Conservation (phyloP, 306 rosid species). For the Quercus bicolor region DNA sequence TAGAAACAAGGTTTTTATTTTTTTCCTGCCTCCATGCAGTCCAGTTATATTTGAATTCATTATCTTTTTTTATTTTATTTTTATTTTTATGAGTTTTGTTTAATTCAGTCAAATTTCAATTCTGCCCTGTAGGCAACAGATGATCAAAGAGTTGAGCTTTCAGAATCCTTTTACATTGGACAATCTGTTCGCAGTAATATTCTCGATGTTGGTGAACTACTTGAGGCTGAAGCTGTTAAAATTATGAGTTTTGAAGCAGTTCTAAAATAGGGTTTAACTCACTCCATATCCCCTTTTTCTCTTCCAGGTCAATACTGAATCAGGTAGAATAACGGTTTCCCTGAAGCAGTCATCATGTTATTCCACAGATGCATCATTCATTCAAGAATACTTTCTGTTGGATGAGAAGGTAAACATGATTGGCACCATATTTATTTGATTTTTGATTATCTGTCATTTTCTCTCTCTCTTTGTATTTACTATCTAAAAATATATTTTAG, state of each 20-base stretch:
- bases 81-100: background rate
- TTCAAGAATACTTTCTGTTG: slow-evolving; percentile 65
- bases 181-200: slow-evolving; percentile 86
- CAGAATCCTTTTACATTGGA: slow-evolving; percentile 75
- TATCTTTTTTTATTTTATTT: background rate
- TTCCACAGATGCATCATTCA: slow-evolving; percentile 81
- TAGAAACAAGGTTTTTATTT: slow-evolving; percentile 56
- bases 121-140: slow-evolving; percentile 57
- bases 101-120: slow-evolving; percentile 1
- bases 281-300: background rate
- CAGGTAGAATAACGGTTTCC: slow-evolving; percentile 67
- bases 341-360: slow-evolving; percentile 74
- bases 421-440: background rate
- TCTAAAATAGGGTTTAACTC: background rate
- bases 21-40: background rate
- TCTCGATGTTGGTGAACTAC: slow-evolving; percentile 60
- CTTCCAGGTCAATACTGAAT: slow-evolving; percentile 56
- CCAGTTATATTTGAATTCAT: background rate
- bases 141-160: slow-evolving; percentile 57
- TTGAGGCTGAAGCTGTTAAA: slow-evolving; percentile 7
- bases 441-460: background rate
- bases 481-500: background rate
- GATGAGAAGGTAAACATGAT: slow-evolving; percentile 66
- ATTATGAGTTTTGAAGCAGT: slow-evolving; percentile 1
- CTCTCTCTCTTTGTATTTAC: background rate